phyloP scores from a whole-genome alignment of 208 protist genomes.

The Trypanosoma rangeli region DNA sequence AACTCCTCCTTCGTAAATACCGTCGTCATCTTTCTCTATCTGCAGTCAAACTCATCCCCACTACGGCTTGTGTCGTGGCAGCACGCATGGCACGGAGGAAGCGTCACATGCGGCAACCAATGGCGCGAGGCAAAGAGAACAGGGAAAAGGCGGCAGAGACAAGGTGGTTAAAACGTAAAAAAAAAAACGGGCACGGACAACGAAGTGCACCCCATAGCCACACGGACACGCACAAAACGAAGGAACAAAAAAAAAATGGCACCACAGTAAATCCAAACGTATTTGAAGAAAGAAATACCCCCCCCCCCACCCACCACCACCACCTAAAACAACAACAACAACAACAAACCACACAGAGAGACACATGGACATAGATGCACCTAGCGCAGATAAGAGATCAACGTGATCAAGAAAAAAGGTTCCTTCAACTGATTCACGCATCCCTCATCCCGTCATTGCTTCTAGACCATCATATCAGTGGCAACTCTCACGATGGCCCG shows the following conservation, averaged over 20 bases:
- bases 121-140: not conserved
- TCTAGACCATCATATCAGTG: not conserved
- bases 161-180: conserved; percentile 1
- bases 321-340: not conserved
- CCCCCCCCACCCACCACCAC: too few species aligned
- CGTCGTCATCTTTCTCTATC: not conserved
- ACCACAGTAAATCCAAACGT: too few species aligned
- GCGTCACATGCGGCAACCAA: too few species aligned
- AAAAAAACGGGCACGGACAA: not conserved
- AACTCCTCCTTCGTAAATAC: conserved; percentile 41
- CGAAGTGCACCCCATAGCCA: not conserved
- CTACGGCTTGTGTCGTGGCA: not conserved
- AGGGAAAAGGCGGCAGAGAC: conserved; percentile 10
- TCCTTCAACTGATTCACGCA: not conserved
- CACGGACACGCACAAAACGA: too few species aligned
- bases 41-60: conserved; percentile 8
- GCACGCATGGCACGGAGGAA: not conserved
- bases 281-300: too few species aligned
- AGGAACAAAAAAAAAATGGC: not conserved
- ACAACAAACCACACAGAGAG: not conserved
- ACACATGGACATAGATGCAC: not conserved
- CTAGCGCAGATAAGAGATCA: not conserved
- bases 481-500: not conserved
- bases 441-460: not conserved
- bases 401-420: not conserved